These are phyloP conservation scores for Podospora bellae-mahoneyi DNA, from an alignment of 495 filamentous ascomycete genomes.

Conservation along the genomic window DNA sequence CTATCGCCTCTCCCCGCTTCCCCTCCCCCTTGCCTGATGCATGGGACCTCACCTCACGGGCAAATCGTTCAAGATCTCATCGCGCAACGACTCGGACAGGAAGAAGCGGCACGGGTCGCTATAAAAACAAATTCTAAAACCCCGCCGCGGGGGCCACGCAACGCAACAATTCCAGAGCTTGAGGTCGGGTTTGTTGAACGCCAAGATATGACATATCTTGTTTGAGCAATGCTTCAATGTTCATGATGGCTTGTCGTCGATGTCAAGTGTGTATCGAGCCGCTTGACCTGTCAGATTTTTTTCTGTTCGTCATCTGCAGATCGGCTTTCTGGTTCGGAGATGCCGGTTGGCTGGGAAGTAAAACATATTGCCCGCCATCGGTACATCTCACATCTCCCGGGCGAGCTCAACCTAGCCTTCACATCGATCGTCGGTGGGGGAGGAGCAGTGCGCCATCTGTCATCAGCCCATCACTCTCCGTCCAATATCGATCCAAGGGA, in stretches of 20 bases:
- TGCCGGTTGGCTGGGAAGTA: not conserved
- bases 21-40: conserved; percentile 25
- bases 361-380: not conserved
- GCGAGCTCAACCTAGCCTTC: not conserved
- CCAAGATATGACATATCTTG: not conserved
- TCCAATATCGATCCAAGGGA: conserved; percentile 33
- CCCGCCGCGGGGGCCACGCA: no score
- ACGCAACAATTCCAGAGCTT: not conserved
- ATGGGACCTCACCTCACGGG: conserved; percentile 14
- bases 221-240: not conserved
- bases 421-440: not conserved
- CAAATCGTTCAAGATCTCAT: conserved; percentile 21
- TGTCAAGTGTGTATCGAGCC: no score
- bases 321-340: not conserved
- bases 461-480: conserved; percentile 11
- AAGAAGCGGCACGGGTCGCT: not conserved
- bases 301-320: not conserved
- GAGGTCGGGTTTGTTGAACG: not conserved
- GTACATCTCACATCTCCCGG: not conserved
- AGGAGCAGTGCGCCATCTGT: not conserved
- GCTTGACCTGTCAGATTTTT: not conserved
- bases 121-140: not conserved
- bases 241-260: not conserved
- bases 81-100: not conserved
- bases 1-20: conserved; percentile 38